Evolutionary conservation across 441 rosid genomes (phyloP).

Genomic region (Rhodomyrtus psidioides): DNA sequence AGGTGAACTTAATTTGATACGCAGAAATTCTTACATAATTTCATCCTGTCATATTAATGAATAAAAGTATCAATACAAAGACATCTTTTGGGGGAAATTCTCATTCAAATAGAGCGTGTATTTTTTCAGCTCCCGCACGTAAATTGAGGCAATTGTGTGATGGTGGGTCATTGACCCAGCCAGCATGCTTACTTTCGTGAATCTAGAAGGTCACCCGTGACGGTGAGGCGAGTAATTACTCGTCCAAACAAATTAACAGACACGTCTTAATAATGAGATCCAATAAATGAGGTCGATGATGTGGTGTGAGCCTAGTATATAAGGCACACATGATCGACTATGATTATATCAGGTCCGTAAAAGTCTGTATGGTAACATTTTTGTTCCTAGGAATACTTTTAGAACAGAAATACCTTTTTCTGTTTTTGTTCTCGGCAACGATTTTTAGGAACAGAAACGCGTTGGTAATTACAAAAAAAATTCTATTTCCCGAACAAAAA

Average conservation of each 20-base stretch:
- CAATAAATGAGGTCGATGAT: too few relatives aligned
- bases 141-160: not conserved
- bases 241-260: not conserved
- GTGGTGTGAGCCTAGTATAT: too few relatives aligned
- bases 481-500: too few relatives aligned
- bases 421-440: too few relatives aligned
- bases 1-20: not conserved
- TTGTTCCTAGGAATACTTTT: too few relatives aligned
- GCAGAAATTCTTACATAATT: not conserved
- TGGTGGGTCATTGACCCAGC: not conserved
- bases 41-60: not conserved
- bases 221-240: too few relatives aligned
- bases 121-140: not conserved
- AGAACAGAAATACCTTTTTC: too few relatives aligned
- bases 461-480: too few relatives aligned
- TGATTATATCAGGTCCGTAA: too few relatives aligned
- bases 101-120: not conserved
- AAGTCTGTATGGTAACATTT: too few relatives aligned
- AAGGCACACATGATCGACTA: too few relatives aligned
- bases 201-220: not conserved
- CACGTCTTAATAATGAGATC: not conserved
- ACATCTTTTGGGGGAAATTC: not conserved
- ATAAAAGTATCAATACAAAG: not conserved
- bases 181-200: not conserved
- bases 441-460: too few relatives aligned